Conservation (phyloP, 2,329 filamentous ascomycete genomes). For the Apiospora saccharicola region DNA sequence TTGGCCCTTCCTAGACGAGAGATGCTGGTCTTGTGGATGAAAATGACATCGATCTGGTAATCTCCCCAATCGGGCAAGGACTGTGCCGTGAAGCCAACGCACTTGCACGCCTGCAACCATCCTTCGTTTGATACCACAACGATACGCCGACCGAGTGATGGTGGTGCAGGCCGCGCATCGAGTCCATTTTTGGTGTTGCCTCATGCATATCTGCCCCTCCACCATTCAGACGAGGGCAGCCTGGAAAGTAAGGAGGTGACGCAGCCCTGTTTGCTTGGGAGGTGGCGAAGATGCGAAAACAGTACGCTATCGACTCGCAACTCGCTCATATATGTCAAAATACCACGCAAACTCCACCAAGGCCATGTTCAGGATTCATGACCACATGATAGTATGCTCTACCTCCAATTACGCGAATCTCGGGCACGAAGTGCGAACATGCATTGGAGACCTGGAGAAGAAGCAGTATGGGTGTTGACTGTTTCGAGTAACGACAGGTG, state of each 20-base stretch:
- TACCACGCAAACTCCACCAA: not conserved
- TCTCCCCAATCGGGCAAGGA: not conserved
- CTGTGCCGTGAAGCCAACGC: not conserved
- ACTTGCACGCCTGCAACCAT: not conserved
- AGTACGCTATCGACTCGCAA: not conserved
- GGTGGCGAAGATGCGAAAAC: not conserved
- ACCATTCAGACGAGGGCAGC: not conserved
- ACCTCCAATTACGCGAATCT: not conserved
- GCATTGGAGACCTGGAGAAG: not conserved
- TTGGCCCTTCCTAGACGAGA: not conserved
- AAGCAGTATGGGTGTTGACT: not conserved
- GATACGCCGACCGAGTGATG: not conserved
- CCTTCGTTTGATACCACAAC: not conserved
- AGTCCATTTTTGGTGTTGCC: not conserved
- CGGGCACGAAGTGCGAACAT: not conserved
- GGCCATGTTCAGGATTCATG: not conserved
- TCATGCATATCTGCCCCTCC: not conserved
- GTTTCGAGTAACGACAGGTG: not conserved
- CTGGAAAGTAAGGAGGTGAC: not conserved
- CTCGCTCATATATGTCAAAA: not conserved
- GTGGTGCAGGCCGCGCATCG: not conserved
- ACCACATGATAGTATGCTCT: not conserved
- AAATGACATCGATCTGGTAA: not conserved
- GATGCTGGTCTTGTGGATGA: not conserved
- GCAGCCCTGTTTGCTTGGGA: not conserved